Evolutionary conservation across 2,329 filamentous ascomycete genomes (phyloP).

Genomic region (Sporothrix variecibatus): DNA sequence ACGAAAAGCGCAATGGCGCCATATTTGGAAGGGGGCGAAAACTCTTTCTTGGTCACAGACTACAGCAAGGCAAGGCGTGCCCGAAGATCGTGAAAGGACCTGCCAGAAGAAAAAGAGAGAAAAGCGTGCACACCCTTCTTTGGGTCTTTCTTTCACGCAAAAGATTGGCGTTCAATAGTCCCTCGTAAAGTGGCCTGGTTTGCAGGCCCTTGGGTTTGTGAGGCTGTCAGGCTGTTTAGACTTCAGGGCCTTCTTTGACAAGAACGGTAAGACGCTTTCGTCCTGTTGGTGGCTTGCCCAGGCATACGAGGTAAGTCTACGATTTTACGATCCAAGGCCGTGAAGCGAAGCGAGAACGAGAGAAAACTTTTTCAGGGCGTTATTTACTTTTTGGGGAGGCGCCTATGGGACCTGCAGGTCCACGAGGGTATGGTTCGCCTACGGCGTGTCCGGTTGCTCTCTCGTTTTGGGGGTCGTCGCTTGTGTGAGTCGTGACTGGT

Average conservation of each 20-base stretch:
- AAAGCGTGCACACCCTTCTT: background rate
- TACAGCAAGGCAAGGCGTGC: background rate
- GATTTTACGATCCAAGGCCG: background rate
- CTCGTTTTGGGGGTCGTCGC: background rate
- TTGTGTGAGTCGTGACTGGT: slow-evolving; percentile 17
- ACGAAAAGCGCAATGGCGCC: slow-evolving; percentile 7
- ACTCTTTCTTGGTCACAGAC: background rate
- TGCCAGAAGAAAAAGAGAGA: background rate
- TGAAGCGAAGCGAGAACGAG: background rate
- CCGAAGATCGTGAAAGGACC: background rate
- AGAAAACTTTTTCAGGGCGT: background rate
- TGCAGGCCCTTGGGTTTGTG: background rate
- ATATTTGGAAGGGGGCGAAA: background rate
- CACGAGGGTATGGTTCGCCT: background rate
- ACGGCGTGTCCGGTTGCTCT: slow-evolving; percentile 3
- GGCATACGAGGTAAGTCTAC: background rate
- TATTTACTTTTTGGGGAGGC: background rate
- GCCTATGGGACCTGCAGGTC: background rate
- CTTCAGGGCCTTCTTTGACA: background rate
- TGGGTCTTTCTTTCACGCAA: background rate
- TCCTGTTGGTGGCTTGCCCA: slow-evolving; percentile 2
- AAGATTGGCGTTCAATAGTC: slow-evolving; percentile 7
- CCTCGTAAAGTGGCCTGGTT: background rate
- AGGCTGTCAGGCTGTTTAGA: background rate
- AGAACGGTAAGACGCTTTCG: background rate